Base-by-base conservation (phyloP, 495 filamentous ascomycete species). In the Trichoderma orchidacearum region DNA sequence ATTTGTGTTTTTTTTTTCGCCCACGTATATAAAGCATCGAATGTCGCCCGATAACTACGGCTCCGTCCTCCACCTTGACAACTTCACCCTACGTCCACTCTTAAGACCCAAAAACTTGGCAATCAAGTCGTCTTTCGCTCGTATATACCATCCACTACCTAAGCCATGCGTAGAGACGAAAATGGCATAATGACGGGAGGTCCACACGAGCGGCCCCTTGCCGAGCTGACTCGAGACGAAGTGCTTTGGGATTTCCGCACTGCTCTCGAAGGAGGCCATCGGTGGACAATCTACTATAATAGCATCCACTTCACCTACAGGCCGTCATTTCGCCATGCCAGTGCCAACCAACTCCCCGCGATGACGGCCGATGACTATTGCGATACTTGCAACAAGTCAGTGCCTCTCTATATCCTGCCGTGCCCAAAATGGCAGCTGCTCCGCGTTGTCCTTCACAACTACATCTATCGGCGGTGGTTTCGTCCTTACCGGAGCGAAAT, bases 391-490 rank as follows among this genome's bases (percentile, higher is more conserved):
- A 35, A 35, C 36, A 27, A 21, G 25, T 45, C 27, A 4, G 9
- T 36, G 0, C 17, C 34, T 3, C 12, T 51, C 13, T 51, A 51
- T 30, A 35, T 41, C 12, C 36, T 35, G 48, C 35, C 34, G 45
- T 15, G 27, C 32, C 1, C 45, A 48, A 18, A 18, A 21, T 52
- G 38, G 34, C 5, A 50, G 1, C 12, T 57, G 13, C 36, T 51
- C 21, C 28, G 7, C 5, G 11, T 28, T 8, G 57, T 55, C 9
- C 56, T 58, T 17, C 56, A 58, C 32, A 58, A 54, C 30, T 58
- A 59, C 28, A 54, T 59, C 29, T 59, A 59, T 51, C 51, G 51
- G 25, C 31, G 48, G 29, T 58, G 56, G 56, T 58, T 58, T 21
- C 56, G 45, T 8, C 56, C 56, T n/a, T 58, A 34, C 27, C 56